Evolutionary conservation across 805 yeast genomes (phyloP).

Genomic region (Lipomyces mesembrius): DNA sequence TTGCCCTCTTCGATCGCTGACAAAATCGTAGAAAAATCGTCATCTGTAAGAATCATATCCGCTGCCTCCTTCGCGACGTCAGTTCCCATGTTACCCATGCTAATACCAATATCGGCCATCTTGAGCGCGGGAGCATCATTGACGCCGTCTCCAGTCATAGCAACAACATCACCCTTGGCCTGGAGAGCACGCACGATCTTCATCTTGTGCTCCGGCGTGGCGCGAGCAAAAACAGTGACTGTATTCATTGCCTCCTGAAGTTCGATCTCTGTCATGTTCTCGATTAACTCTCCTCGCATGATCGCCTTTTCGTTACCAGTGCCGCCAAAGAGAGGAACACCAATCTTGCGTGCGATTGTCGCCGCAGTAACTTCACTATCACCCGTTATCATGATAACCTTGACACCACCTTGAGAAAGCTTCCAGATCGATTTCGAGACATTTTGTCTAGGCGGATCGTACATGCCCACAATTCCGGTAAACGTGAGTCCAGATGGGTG

Average conservation of each 20-base stretch:
- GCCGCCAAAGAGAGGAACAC: slow-evolving; percentile 71
- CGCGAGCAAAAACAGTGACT: slow-evolving; percentile 92
- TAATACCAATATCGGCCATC: slow-evolving; percentile 92
- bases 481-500: slow-evolving; percentile 71
- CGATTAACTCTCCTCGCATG: slow-evolving; percentile 83
- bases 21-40: slow-evolving; percentile 91
- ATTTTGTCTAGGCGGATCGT: slow-evolving; percentile 94
- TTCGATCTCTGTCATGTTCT: slow-evolving; percentile 69
- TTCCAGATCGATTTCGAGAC: slow-evolving; percentile 76
- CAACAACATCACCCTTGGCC: slow-evolving; percentile 94
- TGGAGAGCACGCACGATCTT: slow-evolving; percentile 88
- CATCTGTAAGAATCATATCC: slow-evolving; percentile 96
- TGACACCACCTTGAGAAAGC: slow-evolving; percentile 90
- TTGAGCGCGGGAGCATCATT: slow-evolving; percentile 98
- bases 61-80: slow-evolving; percentile 99
- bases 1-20: slow-evolving; percentile 97
- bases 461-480: slow-evolving; percentile 91
- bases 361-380: slow-evolving; percentile 87
- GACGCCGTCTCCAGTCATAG: slow-evolving; percentile 99
- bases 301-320: slow-evolving; percentile 57
- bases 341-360: slow-evolving; percentile 85
- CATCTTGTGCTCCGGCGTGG: slow-evolving; percentile 93
- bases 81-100: slow-evolving; percentile 86
- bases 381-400: slow-evolving; percentile 97
- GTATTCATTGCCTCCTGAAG: slow-evolving; percentile 73